These are phyloP conservation scores for Aureobasidium mangrovei DNA, from an alignment of 2,329 filamentous ascomycete genomes.

Conservation along the genomic window DNA sequence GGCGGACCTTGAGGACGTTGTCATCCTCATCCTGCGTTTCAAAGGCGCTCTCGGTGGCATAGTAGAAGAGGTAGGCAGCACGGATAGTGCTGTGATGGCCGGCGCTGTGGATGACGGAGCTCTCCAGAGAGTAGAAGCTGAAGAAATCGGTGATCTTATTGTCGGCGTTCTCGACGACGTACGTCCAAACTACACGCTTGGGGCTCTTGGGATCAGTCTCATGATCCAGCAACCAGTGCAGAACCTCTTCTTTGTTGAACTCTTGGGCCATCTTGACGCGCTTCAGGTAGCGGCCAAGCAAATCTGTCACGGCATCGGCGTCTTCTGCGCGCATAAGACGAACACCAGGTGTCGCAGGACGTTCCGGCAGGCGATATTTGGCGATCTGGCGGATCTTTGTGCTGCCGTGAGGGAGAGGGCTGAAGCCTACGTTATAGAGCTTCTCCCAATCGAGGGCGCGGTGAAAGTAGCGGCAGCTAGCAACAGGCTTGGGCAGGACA, in stretches of 20 bases:
- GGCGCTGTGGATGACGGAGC: slow-evolving; percentile 74
- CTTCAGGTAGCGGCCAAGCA: slow-evolving; percentile 68
- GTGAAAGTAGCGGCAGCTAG: slow-evolving; percentile 92
- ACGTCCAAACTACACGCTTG: slow-evolving; percentile 87
- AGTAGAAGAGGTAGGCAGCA: slow-evolving; percentile 96
- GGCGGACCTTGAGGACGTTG: slow-evolving; percentile 49
- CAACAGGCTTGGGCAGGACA: slow-evolving; percentile 82
- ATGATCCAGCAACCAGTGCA: slow-evolving; percentile 78
- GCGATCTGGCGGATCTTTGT: slow-evolving; percentile 78
- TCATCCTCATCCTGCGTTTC: slow-evolving; percentile 32
- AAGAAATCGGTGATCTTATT: slow-evolving; percentile 91
- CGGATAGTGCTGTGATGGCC: slow-evolving; percentile 74
- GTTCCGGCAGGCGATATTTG: slow-evolving; percentile 72
- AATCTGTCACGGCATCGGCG: slow-evolving; percentile 60
- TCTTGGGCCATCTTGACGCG: slow-evolving; percentile 79
- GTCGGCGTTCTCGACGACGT: slow-evolving; percentile 66
- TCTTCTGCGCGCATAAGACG: slow-evolving; percentile 74
- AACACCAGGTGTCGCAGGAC: slow-evolving; percentile 63
- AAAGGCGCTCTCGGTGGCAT: slow-evolving; percentile 76
- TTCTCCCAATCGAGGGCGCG: slow-evolving; percentile 93
- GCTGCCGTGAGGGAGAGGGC: slow-evolving; percentile 71
- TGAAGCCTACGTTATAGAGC: slow-evolving; percentile 90
- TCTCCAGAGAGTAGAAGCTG: slow-evolving; percentile 88
- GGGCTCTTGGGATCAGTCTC: slow-evolving; percentile 41
- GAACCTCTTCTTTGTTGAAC: slow-evolving; percentile 70